Conservation (phyloP, 805 yeast species). For the Starmerella vitae region DNA sequence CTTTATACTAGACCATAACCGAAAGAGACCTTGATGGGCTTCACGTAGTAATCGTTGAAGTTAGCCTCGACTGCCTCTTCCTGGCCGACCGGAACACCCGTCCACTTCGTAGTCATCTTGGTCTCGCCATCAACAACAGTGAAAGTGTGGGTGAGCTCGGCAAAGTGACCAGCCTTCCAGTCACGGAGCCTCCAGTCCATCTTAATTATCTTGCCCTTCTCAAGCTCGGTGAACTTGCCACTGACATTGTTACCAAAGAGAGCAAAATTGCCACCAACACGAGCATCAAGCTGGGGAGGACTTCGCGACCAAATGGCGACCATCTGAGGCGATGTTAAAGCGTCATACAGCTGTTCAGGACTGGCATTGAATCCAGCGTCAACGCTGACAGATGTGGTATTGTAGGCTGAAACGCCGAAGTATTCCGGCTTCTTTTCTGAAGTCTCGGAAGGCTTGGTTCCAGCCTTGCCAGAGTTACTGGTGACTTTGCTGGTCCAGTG, state of each 20-base stretch:
- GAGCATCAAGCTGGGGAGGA: constrained; percentile 42
- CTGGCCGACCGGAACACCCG: constrained; percentile 90
- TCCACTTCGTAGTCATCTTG: constrained; percentile 58
- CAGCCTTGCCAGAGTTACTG: constrained; percentile 8
- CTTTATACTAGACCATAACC: constrained; percentile 58
- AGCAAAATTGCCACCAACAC: constrained; percentile 48
- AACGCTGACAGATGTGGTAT: constrained; percentile 65
- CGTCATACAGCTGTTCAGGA: constrained; percentile 69
- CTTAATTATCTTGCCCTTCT: constrained; percentile 44
- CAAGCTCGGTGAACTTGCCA: constrained; percentile 53
- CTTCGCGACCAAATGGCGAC: constrained; percentile 89
- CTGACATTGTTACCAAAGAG: constrained; percentile 79
- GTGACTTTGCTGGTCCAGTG: constrained; percentile 17
- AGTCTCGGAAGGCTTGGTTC: constrained; percentile 5
- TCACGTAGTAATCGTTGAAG: constrained; percentile 79
- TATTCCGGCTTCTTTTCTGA: constrained; percentile 5
- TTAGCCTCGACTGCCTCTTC: constrained; percentile 75
- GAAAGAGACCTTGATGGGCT: constrained; percentile 78
- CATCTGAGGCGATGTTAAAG: constrained; percentile 62
- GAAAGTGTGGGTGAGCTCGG: constrained; percentile 51
- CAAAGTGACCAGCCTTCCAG: constrained; percentile 80
- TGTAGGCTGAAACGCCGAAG: constrained; percentile 40
- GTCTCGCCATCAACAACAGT: constrained; percentile 79
- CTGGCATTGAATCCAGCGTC: constrained; percentile 75
- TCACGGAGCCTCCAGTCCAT: constrained; percentile 78